These are phyloP conservation scores for Hyparrhenia diplandra DNA, from an alignment of 176 grass and related monocot genomes.

Conservation along the genomic window DNA sequence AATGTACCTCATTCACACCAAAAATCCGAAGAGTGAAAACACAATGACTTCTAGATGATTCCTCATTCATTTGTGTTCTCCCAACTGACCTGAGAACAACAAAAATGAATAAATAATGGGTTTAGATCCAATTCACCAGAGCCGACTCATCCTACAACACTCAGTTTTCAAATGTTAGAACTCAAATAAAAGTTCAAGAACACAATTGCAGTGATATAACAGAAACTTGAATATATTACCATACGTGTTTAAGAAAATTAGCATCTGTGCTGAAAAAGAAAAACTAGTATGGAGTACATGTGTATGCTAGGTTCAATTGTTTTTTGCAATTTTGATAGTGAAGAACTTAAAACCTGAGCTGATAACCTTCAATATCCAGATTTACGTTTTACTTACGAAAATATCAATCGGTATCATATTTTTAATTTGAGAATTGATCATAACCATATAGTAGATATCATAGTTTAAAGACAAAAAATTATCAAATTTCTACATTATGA, in stretches of 20 bases:
- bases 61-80: constrained; percentile 88
- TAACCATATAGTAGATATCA: not conserved
- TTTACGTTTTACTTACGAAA: not conserved
- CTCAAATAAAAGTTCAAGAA: not conserved
- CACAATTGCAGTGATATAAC: not conserved
- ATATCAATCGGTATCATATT: not conserved
- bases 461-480: not conserved
- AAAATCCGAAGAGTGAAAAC: constrained; percentile 84
- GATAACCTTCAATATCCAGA: not conserved
- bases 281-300: not conserved
- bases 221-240: not conserved
- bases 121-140: not conserved
- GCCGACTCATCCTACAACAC: not conserved
- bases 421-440: not conserved
- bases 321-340: too few relatives aligned
- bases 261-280: too few relatives aligned
- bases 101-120: not conserved
- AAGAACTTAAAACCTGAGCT: not conserved
- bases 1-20: constrained; percentile 73
- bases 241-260: not conserved
- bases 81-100: constrained; percentile 72
- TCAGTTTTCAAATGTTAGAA: not conserved
- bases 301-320: too few relatives aligned
- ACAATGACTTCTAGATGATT: constrained; percentile 93
- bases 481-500: too few relatives aligned